A percentile compares a stretch with the other conserved stretches of the same genome.
Evolutionary conservation across 2,329 filamentous ascomycete species (phyloP).

Genomic region (Penicillium fuscoglaucum): DNA sequence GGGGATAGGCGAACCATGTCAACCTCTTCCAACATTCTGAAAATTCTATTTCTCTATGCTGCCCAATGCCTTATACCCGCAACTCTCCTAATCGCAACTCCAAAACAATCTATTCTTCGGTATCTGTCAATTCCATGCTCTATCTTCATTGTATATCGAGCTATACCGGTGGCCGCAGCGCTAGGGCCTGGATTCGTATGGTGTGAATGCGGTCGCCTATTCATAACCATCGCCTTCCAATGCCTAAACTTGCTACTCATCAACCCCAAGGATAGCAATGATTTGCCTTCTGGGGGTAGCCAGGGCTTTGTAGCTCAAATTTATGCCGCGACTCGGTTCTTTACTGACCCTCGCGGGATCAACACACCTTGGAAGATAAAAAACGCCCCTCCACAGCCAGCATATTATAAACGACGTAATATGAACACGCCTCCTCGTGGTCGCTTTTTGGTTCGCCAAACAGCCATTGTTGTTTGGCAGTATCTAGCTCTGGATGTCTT

Average conservation of each 20-base stretch:
- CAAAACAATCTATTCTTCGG: constrained; percentile 16
- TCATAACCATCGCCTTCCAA: constrained; percentile 17
- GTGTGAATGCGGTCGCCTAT: constrained; percentile 13
- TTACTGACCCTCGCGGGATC: constrained; percentile 18
- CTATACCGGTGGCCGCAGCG: constrained; percentile 2
- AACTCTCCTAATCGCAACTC: constrained; percentile 15
- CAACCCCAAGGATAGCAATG: constrained; percentile 7
- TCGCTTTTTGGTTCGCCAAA: constrained; percentile 19
- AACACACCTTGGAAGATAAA: constrained; percentile 22
- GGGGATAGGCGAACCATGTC: neutral
- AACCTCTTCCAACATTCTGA: neutral
- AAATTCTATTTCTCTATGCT: constrained; percentile 6
- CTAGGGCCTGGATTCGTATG: constrained; percentile 17
- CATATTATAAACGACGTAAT: constrained; percentile 6
- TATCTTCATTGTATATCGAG: constrained; percentile 7
- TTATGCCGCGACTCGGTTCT: neutral
- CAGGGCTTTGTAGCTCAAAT: neutral
- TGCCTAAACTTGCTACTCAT: constrained; percentile 9
- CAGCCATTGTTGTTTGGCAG: constrained; percentile 19
- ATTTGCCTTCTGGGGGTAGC: neutral
- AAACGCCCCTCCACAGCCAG: constrained; percentile 16
- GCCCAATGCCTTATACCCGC: constrained; percentile 17
- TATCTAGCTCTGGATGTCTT: constrained; percentile 14
- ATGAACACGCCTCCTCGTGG: constrained; percentile 6
- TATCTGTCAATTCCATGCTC: constrained; percentile 18